phyloP scores from a whole-genome alignment of 225 moss, liverwort and hornwort species.

The Sphagnum contortum region DNA sequence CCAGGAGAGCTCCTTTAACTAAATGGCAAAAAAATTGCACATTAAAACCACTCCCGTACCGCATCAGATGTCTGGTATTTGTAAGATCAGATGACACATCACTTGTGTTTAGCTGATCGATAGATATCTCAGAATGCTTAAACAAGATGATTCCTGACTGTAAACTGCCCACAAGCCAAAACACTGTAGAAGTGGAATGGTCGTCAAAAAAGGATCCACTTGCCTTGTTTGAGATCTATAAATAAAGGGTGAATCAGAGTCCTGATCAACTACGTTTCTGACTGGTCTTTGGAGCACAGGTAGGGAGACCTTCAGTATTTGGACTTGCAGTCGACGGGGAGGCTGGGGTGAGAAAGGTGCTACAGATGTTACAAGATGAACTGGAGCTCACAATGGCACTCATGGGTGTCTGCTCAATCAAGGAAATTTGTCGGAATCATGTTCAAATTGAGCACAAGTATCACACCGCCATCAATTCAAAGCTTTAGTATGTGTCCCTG shows the following conservation, averaged over 20 bases:
- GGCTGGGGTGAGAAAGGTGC: constrained; percentile 54
- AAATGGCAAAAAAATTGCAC: background rate
- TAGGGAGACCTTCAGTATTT: constrained; percentile 68
- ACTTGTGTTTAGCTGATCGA: background rate
- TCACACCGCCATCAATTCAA: constrained; percentile 16
- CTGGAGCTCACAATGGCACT: constrained; percentile 76
- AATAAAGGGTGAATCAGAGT: background rate
- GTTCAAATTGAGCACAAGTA: constrained; percentile 34
- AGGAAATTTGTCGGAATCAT: constrained; percentile 34
- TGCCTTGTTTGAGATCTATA: background rate
- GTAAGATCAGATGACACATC: background rate
- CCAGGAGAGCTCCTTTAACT: background rate
- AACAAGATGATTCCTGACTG: too few species aligned
- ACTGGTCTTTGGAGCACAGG: constrained; percentile 15
- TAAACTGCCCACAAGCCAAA: too few species aligned
- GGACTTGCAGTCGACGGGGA: constrained; percentile 76
- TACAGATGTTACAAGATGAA: constrained; percentile 67
- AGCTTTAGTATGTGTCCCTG: constrained; percentile 9
- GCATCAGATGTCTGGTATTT: background rate
- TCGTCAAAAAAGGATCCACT: too few species aligned
- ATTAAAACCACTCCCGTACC: background rate
- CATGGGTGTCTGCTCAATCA: constrained; percentile 44
- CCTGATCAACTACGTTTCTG: too few species aligned
- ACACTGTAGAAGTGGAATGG: too few species aligned
- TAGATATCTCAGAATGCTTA: too few species aligned